Conservation (phyloP, 306 rosid species). For the Luffa acutangula region DNA sequence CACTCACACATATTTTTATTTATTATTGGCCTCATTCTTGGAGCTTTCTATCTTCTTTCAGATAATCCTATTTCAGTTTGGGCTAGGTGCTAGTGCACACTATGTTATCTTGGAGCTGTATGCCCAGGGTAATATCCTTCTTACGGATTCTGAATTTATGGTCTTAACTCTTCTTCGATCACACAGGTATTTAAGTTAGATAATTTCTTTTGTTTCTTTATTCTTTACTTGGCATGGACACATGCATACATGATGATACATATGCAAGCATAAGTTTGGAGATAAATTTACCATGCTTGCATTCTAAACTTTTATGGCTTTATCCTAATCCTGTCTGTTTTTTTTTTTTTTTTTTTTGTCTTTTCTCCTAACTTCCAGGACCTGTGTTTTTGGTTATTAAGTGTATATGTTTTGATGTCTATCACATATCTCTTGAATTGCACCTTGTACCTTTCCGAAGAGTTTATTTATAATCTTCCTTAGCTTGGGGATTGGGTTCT, state of each 20-base stretch:
- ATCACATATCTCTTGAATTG: neutral
- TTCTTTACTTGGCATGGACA: neutral
- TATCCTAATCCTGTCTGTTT: neutral
- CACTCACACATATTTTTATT: neutral
- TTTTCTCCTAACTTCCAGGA: neutral
- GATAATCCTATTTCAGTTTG: constrained; percentile 94
- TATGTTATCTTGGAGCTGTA: constrained; percentile 87
- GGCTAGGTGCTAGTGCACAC: constrained; percentile 78
- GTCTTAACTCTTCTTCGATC: constrained; percentile 97
- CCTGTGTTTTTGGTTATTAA: neutral
- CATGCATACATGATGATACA: neutral
- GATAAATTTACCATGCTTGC: neutral
- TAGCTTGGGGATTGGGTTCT: neutral
- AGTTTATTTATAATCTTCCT: neutral
- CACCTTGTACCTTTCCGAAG: neutral
- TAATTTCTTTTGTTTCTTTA: neutral
- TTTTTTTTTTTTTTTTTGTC: neutral
- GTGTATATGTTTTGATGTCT: neutral
- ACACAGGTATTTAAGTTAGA: constrained; percentile 48
- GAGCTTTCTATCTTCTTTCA: constrained; percentile 17
- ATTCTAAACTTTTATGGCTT: neutral
- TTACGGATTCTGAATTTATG: constrained; percentile 64
- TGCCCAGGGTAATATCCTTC: constrained; percentile 92
- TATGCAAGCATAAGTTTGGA: neutral
- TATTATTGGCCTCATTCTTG: neutral